Percentiles rank a stretch among this genome's conserved stretches.
Conservation (phyloP, 2,329 filamentous ascomycete species). For the Hymenoscyphus infarciens region DNA sequence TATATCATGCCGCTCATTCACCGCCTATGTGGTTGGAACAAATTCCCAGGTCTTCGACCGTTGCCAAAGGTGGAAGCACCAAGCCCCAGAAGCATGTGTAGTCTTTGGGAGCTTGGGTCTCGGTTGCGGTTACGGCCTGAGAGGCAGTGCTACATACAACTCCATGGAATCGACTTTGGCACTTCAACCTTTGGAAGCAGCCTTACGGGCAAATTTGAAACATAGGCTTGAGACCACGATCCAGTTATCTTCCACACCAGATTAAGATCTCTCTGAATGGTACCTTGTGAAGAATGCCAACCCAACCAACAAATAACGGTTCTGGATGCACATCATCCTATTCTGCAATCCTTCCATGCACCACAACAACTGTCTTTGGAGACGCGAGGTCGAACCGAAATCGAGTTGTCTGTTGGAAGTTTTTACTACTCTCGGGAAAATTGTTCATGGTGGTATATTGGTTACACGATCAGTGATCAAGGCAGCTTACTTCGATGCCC, state of each 20-base stretch:
- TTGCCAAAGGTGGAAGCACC: neutral
- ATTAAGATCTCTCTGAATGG: neutral
- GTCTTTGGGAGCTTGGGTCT: neutral
- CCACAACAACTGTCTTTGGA: neutral
- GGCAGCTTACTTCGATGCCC: too few species aligned
- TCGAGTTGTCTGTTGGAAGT: neutral
- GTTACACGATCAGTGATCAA: neutral
- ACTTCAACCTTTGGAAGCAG: neutral
- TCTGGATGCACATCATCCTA: neutral
- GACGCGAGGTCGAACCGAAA: neutral
- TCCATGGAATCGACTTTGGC: neutral
- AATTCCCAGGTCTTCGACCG: neutral
- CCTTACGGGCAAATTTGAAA: neutral
- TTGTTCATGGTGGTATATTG: neutral
- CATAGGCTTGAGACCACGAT: neutral
- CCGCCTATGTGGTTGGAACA: neutral
- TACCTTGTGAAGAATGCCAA: neutral
- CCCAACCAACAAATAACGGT: conserved; percentile 1
- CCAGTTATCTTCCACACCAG: neutral
- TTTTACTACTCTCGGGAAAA: neutral
- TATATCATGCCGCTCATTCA: neutral
- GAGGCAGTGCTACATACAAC: neutral
- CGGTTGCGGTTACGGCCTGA: neutral
- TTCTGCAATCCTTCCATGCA: neutral
- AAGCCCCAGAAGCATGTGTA: neutral